A percentile compares a stretch with the other conserved stretches of the same genome.
Conservation (phyloP, 176 grass and related monocot genomes). For the Eragrostis nindensis region DNA sequence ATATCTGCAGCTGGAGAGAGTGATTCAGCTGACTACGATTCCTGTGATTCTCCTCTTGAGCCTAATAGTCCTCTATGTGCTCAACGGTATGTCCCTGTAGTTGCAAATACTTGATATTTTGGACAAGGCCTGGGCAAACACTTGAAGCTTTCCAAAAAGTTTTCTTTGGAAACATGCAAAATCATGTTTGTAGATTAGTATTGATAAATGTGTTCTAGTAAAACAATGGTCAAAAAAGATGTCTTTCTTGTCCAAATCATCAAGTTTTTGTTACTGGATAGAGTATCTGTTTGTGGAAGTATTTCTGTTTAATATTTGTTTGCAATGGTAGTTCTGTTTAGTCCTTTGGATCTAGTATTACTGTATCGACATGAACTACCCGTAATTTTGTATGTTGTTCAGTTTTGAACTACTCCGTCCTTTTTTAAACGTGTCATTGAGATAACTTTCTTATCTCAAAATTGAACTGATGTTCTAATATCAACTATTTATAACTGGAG, state of each 20-base stretch:
- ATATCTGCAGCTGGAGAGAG: conserved; percentile 89
- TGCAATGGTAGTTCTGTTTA: conserved; percentile 20
- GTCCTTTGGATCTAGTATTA: conserved; percentile 10
- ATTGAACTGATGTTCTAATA: not conserved
- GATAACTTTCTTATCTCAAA: not conserved
- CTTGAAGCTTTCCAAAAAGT: no score
- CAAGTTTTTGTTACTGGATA: not conserved
- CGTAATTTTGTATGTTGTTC: not conserved
- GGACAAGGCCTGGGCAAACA: no score
- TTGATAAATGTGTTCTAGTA: not conserved
- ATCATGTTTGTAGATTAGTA: not conserved
- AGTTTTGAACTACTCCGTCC: not conserved
- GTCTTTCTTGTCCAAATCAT: not conserved
- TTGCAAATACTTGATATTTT: no score
- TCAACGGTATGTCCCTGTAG: conserved; percentile 51
- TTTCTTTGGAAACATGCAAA: not conserved
- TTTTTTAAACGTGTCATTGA: not conserved
- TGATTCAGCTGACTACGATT: conserved; percentile 94
- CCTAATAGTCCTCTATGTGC: conserved; percentile 89
- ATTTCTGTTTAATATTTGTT: conserved; percentile 15
- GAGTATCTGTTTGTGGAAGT: not conserved
- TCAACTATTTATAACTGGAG: not conserved
- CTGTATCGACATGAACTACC: not conserved
- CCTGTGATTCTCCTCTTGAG: conserved; percentile 97
- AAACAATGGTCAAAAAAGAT: not conserved